These are phyloP conservation scores for Stylosanthes scabra DNA, from an alignment of 331 rosid species.

Conservation along the genomic window DNA sequence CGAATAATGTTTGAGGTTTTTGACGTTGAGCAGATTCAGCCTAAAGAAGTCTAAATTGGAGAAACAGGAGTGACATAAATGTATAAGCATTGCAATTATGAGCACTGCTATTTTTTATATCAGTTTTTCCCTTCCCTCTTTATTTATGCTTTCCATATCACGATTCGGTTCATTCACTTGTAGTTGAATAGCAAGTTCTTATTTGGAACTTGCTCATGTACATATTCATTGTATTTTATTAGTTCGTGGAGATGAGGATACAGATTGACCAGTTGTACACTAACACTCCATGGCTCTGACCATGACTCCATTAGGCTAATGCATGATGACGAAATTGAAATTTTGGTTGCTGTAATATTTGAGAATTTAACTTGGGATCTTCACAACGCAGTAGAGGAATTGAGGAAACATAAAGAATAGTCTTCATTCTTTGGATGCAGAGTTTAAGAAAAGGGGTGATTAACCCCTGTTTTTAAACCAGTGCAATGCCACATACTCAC, in stretches of 20 bases:
- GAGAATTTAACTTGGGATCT: background rate
- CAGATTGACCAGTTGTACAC: slow-evolving; percentile 3
- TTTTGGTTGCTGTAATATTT: background rate
- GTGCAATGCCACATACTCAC: too few species aligned
- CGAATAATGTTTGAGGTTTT: slow-evolving; percentile 94
- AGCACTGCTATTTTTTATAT: background rate
- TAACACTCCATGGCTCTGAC: slow-evolving; percentile 16
- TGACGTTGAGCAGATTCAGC: slow-evolving; percentile 93
- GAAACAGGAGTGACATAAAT: slow-evolving; percentile 10
- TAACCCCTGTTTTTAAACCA: too few species aligned
- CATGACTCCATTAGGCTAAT: slow-evolving; percentile 22
- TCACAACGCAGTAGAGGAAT: background rate
- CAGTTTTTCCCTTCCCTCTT: background rate
- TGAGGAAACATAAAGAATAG: background rate
- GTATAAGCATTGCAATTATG: slow-evolving; percentile 1
- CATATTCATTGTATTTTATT: slow-evolving; percentile 36
- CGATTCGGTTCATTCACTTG: slow-evolving; percentile 30
- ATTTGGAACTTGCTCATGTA: slow-evolving; percentile 36
- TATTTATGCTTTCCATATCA: slow-evolving; percentile 6
- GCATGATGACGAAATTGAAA: background rate
- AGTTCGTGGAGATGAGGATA: slow-evolving; percentile 21
- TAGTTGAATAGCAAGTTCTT: slow-evolving; percentile 29
- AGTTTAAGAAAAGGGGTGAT: background rate
- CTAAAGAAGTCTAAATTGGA: slow-evolving; percentile 64
- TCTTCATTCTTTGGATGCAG: background rate